phyloP scores from a whole-genome alignment of 352 stramenopile species.

The Ophiocytium majus region DNA sequence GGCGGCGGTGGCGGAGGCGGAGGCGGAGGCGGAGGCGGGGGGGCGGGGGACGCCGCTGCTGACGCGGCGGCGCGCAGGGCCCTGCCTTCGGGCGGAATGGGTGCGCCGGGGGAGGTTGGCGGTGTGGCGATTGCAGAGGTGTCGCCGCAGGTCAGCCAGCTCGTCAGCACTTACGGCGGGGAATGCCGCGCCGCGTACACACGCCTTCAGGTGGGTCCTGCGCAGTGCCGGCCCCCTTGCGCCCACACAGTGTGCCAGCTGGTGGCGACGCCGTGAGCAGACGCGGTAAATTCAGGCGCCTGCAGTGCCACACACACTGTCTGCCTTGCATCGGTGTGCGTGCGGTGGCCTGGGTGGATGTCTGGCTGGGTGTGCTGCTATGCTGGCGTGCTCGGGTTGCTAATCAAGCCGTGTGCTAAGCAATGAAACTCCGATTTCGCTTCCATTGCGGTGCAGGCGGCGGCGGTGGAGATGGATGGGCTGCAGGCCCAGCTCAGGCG shows the following conservation, averaged over 20 bases:
- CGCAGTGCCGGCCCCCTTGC: too few species aligned
- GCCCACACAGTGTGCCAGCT: too few species aligned
- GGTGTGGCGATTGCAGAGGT: neutral
- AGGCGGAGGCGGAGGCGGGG: neutral
- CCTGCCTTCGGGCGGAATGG: neutral
- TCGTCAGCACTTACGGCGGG: neutral
- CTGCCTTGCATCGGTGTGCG: too few species aligned
- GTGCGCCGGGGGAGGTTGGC: neutral
- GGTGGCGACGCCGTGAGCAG: too few species aligned
- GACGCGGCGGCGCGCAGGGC: neutral
- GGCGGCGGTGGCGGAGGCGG: neutral
- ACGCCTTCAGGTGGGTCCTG: neutral
- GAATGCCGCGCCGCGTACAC: neutral
- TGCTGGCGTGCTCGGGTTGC: too few species aligned
- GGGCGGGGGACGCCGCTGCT: neutral
- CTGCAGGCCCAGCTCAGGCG: neutral
- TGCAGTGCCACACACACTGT: too few species aligned
- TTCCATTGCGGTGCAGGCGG: too few species aligned
- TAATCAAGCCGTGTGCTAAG: too few species aligned
- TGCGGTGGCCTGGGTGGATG: too few species aligned
- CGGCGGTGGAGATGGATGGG: slow-evolving; percentile 14
- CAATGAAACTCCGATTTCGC: too few species aligned
- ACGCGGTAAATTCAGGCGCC: too few species aligned
- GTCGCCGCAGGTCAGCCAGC: neutral
- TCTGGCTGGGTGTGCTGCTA: neutral